Evolutionary conservation across 306 rosid genomes (phyloP).

Genomic region (Medicago ruthenica): DNA sequence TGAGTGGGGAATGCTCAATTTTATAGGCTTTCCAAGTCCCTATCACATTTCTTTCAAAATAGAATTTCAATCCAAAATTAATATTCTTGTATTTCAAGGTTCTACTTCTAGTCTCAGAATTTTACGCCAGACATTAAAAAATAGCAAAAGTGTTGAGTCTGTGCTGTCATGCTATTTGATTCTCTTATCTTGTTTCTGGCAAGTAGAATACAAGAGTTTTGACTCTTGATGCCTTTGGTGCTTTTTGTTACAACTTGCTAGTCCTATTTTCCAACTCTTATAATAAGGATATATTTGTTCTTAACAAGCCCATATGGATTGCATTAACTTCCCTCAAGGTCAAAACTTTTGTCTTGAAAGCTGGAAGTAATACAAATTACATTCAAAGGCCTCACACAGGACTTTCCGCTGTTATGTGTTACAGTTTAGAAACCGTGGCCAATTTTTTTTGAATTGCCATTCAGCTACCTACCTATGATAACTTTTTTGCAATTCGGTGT

Average conservation of each 20-base stretch:
- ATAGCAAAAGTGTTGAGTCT: background rate
- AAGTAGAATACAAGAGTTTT: background rate
- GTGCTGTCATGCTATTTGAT: background rate
- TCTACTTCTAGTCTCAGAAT: background rate
- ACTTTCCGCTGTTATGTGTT: no score
- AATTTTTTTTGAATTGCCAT: background rate
- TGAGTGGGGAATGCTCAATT: background rate
- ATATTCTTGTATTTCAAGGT: background rate
- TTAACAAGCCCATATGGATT: background rate
- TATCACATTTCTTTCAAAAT: background rate
- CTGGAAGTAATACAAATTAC: background rate
- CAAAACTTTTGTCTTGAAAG: no score
- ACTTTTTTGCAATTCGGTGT: background rate
- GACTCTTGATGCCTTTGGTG: conserved; percentile 1
- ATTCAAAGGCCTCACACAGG: no score
- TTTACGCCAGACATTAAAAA: background rate
- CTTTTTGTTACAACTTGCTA: background rate
- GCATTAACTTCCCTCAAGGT: background rate
- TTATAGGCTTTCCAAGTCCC: background rate
- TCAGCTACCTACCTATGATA: background rate
- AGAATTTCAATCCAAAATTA: background rate
- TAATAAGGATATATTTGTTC: background rate
- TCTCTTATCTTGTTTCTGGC: background rate
- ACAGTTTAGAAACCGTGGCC: background rate
- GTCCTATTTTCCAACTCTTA: background rate